These are phyloP conservation scores for Phyllostachys edulis DNA, from an alignment of 176 grass and related monocot species.

Conservation along the genomic window DNA sequence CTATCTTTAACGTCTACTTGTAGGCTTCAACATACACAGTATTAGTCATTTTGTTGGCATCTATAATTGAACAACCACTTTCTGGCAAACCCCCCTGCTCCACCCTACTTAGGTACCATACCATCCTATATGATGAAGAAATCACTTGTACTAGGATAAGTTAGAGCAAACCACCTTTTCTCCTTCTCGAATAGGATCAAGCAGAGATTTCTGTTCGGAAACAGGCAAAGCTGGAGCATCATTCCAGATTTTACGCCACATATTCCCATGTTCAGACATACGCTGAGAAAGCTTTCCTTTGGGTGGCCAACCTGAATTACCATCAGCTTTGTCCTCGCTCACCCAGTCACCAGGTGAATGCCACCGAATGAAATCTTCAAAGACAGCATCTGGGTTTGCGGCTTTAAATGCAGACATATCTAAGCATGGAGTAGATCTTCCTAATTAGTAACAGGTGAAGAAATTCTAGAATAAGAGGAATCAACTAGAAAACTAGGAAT, in stretches of 20 bases:
- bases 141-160: background rate
- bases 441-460: constrained; percentile 34
- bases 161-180: constrained; percentile 70
- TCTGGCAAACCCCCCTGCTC: background rate
- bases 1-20: background rate
- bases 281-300: constrained; percentile 83
- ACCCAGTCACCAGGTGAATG: constrained; percentile 98
- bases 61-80: constrained; percentile 4
- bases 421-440: constrained; percentile 33
- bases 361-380: constrained; percentile 99
- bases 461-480: background rate
- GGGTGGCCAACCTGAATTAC: constrained; percentile 66
- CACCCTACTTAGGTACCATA: background rate
- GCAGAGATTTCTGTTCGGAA: constrained; percentile 77
- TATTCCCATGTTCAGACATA: constrained; percentile 89
- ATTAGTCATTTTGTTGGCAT: background rate
- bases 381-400: constrained; percentile 86
- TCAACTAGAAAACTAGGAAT: background rate
- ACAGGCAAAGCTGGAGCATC: constrained; percentile 74
- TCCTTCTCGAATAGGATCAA: constrained; percentile 87
- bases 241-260: constrained; percentile 98
- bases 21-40: background rate
- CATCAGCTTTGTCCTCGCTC: constrained; percentile 46
- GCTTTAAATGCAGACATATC: constrained; percentile 99
- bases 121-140: constrained; percentile 6